A percentile compares a stretch with the other conserved stretches of the same genome.
Evolutionary conservation across 345 rosid species (phyloP).

Genomic region (Xanthoceras sorbifolium): DNA sequence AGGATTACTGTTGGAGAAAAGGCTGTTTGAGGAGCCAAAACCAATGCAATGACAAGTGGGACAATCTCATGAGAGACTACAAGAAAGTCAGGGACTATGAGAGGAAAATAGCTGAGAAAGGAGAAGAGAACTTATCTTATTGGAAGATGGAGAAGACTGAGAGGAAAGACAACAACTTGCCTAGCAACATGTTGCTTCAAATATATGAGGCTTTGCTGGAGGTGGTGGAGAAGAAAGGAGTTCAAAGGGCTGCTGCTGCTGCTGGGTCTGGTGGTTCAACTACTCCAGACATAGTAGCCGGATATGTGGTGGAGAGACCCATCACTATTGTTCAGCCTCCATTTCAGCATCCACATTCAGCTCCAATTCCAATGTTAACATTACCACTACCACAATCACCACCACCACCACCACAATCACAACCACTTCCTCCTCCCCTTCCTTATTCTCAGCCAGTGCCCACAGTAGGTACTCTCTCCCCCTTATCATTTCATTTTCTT

Average conservation of each 20-base stretch:
- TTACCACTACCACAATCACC: conserved; percentile 30
- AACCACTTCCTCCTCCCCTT: conserved; percentile 32
- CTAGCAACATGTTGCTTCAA: conserved; percentile 68
- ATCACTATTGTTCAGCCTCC: conserved; percentile 29
- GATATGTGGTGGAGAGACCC: conserved; percentile 25
- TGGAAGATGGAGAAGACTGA: conserved; percentile 88
- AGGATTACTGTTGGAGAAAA: conserved; percentile 81
- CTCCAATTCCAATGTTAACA: conserved; percentile 32
- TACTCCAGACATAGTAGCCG: conserved; percentile 18
- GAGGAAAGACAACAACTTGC: conserved; percentile 78
- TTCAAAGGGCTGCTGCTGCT: conserved; percentile 18
- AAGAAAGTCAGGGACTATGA: conserved; percentile 83
- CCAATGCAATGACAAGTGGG: conserved; percentile 98
- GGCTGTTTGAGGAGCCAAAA: conserved; percentile 84
- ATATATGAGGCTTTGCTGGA: conserved; percentile 69
- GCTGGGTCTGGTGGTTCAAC: conserved; percentile 14
- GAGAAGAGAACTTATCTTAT: conserved; percentile 37
- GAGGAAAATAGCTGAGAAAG: conserved; percentile 35
- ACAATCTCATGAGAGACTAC: conserved; percentile 94
- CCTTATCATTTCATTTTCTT: conserved; percentile 1
- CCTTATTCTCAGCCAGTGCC: conserved; percentile 46
- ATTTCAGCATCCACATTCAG: conserved; percentile 35
- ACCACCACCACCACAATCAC: conserved; percentile 23
- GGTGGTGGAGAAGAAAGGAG: conserved; percentile 63
- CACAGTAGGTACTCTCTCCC: conserved; percentile 61